These are phyloP conservation scores for Neocatenulostroma microsporum DNA, from an alignment of 2,329 filamentous ascomycete genomes.

Conservation along the genomic window DNA sequence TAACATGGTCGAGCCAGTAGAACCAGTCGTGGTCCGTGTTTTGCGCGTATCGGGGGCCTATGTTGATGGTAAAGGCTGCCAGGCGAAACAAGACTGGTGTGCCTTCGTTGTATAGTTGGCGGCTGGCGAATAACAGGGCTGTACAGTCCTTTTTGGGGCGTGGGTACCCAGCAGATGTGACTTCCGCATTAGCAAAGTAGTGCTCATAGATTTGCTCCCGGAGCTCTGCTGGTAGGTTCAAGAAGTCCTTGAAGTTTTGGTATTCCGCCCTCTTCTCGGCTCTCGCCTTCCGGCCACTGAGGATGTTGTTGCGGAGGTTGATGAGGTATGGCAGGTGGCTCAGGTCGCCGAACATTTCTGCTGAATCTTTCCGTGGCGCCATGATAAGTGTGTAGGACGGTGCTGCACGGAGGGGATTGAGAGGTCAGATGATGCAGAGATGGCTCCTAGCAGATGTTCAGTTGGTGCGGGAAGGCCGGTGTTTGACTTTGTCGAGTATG, in stretches of 20 bases:
- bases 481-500: too few relatives aligned
- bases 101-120: neutral
- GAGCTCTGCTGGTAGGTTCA: conserved; percentile 2
- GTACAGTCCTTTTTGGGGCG: neutral
- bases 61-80: neutral
- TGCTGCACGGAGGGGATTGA: too few relatives aligned
- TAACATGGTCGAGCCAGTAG: neutral
- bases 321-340: too few relatives aligned
- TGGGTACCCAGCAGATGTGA: neutral
- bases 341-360: too few relatives aligned
- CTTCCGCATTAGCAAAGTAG: neutral
- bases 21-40: neutral
- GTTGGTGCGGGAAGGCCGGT: too few relatives aligned
- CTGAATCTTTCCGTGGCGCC: too few relatives aligned
- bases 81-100: neutral
- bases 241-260: neutral
- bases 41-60: neutral
- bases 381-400: too few relatives aligned
- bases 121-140: neutral
- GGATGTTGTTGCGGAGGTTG: too few relatives aligned
- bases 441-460: too few relatives aligned
- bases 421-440: too few relatives aligned
- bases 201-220: neutral
- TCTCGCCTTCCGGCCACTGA: too few relatives aligned
- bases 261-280: too few relatives aligned